These are phyloP conservation scores for Vitrella brassicaformis DNA, from an alignment of 73 alveolate species.

Conservation along the genomic window DNA sequence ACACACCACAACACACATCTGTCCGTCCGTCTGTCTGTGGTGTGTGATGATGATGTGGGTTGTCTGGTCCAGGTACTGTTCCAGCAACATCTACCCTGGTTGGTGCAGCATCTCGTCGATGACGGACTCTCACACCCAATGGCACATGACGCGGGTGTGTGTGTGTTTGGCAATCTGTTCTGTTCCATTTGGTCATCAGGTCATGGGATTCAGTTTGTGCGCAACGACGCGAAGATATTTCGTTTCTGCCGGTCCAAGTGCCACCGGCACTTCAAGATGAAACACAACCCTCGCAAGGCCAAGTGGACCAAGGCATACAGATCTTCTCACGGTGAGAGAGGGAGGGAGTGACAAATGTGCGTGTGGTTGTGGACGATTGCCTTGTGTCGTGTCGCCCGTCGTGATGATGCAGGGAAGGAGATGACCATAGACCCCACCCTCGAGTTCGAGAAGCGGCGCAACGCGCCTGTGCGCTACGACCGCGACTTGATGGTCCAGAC, in stretches of 20 bases:
- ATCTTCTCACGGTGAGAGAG: constrained; percentile 31
- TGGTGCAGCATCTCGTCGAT: constrained; percentile 37
- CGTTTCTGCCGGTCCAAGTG: constrained; percentile 97
- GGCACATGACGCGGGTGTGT: neutral
- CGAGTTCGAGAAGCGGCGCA: constrained; percentile 89
- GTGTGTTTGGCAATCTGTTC: neutral
- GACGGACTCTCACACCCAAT: neutral
- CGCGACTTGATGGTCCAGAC: constrained; percentile 79
- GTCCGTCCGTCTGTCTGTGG: no score
- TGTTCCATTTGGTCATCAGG: constrained; percentile 33
- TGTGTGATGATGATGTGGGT: no score
- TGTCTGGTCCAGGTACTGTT: no score
- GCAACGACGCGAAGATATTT: constrained; percentile 92
- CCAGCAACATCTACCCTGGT: constrained; percentile 67
- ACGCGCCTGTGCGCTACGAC: constrained; percentile 81
- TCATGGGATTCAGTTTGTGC: constrained; percentile 81
- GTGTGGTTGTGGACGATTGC: neutral
- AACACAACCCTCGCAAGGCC: constrained; percentile 92
- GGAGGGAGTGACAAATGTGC: neutral
- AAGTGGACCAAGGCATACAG: constrained; percentile 97
- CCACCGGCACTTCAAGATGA: constrained; percentile 89
- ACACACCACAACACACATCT: no score
- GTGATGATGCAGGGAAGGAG: constrained; percentile 62
- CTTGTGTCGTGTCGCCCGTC: neutral
- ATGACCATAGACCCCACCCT: constrained; percentile 86